Evolutionary conservation across 2,329 filamentous ascomycete genomes (phyloP).

Genomic region (Phaeosphaeria sp.): DNA sequence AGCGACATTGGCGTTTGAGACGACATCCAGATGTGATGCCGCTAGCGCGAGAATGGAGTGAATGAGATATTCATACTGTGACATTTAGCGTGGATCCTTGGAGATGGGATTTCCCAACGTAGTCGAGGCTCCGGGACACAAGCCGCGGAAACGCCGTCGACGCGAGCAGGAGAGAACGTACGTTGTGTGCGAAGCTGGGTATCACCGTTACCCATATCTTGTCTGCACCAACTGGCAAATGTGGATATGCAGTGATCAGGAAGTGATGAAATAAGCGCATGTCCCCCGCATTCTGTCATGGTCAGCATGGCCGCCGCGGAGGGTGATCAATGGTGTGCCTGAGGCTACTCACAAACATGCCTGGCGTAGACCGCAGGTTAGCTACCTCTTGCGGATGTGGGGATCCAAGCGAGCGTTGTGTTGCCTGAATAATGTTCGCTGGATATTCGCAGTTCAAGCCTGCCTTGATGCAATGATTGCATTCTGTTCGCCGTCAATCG

Average conservation of each 20-base stretch:
- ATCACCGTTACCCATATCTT: conserved; percentile 72
- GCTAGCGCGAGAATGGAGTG: conserved; percentile 73
- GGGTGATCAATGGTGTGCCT: conserved; percentile 2
- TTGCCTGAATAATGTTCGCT: conserved; percentile 45
- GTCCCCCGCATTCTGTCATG: conserved; percentile 56
- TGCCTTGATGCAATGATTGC: conserved; percentile 68
- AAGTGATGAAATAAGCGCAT: conserved; percentile 76
- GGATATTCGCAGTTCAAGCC: conserved; percentile 71
- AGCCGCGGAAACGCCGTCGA: background rate
- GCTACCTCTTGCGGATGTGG: conserved; percentile 35
- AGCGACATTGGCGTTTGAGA: conserved; percentile 59
- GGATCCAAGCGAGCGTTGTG: conserved; percentile 26
- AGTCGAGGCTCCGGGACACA: background rate
- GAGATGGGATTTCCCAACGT: background rate
- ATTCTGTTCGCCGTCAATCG: conserved; percentile 44
- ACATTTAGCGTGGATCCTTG: conserved; percentile 13
- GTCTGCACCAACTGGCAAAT: conserved; percentile 70
- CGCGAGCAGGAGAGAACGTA: conserved; percentile 44
- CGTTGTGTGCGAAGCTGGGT: conserved; percentile 71
- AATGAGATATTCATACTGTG: conserved; percentile 70
- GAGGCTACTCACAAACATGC: conserved; percentile 38
- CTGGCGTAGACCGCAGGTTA: conserved; percentile 41
- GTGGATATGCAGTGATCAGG: conserved; percentile 66
- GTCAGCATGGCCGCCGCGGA: conserved; percentile 18
- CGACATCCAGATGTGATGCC: conserved; percentile 67